Conservation (phyloP, 208 protist species). For the Leishmania guyanensis region DNA sequence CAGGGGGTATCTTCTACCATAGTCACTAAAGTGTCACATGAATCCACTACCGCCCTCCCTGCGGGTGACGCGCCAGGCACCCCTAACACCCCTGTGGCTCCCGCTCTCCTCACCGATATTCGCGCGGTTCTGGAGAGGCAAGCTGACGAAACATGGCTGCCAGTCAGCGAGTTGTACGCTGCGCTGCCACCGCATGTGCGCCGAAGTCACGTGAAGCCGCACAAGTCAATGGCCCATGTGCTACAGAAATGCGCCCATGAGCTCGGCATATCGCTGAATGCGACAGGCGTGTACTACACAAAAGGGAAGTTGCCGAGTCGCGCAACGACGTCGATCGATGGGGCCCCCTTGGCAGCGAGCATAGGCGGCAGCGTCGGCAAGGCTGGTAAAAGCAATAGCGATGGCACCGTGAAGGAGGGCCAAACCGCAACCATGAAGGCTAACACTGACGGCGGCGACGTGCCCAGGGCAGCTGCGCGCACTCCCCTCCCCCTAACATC, state of each 20-base stretch:
- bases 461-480: neutral
- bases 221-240: slow-evolving; percentile 71
- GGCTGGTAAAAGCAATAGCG: too few species aligned
- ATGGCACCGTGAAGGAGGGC: neutral
- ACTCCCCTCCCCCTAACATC: neutral
- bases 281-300: slow-evolving; percentile 62
- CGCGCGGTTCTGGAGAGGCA: slow-evolving; percentile 13
- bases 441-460: neutral
- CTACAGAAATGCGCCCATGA: slow-evolving; percentile 36
- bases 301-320: slow-evolving; percentile 28
- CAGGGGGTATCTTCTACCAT: neutral
- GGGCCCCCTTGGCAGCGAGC: neutral
- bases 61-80: neutral
- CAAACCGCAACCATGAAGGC: neutral
- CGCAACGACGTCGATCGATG: neutral
- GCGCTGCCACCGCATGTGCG: slow-evolving; percentile 54
- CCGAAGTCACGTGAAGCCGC: slow-evolving; percentile 68
- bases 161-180: slow-evolving; percentile 67
- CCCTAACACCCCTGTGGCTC: slow-evolving; percentile 14
- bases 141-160: slow-evolving; percentile 43
- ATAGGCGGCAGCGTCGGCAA: neutral
- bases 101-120: slow-evolving; percentile 25
- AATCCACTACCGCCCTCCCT: neutral
- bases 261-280: slow-evolving; percentile 52
- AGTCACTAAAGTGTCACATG: neutral